Base-by-base conservation (phyloP, 2,329 filamentous ascomycete species). In the Trichoderma sp. region DNA sequence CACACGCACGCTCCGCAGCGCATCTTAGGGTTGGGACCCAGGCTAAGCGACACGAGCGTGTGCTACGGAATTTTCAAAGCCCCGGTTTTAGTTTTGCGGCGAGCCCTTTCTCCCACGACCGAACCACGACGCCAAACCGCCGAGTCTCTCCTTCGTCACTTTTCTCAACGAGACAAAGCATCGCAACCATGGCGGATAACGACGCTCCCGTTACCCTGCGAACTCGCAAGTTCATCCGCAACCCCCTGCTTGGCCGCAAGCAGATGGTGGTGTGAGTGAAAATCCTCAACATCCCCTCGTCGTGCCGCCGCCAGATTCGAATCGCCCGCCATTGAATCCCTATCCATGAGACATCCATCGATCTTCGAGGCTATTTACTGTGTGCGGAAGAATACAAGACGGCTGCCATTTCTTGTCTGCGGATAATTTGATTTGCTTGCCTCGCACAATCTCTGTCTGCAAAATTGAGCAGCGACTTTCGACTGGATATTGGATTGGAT, bases 221-320 rank as follows among this genome's bases (percentile, higher is more conserved):
- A 88, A 99, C 96, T 86, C 95, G 96, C 92, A 98, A 98, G 89
- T 99, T 99, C 92, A 96, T 98, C 87, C 93, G 94, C 88, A 99
- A 99, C 91, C 93, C 96, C 84, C 93, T 99, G 82, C 91, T 99
- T 83, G 93, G 92, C 84, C 92, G 95, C 85, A 97, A 97, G 90
- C 95, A 98, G 91, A 97, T 98, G 93, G 95, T 97, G 86, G 92
- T 97, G 95, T 97, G 93, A 90, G 92, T 91, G 77, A 47, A 47
- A 58, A 53, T 56, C n/a, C 62, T 59, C 16, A 13, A 14, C 2
- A 13, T 2, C 56, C 40, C 64, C 68, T 68, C 60, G 40, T 43
- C 40, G 19, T 47, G 40, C 40, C 60, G 37, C n/a, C 60, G 60
- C 63, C 63, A 67, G 62, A 49, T 59, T 58, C 53, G 55, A 67